Evolutionary conservation across 2,329 filamentous ascomycete genomes (phyloP).

Genomic region (Verticillium zaregamsianum): DNA sequence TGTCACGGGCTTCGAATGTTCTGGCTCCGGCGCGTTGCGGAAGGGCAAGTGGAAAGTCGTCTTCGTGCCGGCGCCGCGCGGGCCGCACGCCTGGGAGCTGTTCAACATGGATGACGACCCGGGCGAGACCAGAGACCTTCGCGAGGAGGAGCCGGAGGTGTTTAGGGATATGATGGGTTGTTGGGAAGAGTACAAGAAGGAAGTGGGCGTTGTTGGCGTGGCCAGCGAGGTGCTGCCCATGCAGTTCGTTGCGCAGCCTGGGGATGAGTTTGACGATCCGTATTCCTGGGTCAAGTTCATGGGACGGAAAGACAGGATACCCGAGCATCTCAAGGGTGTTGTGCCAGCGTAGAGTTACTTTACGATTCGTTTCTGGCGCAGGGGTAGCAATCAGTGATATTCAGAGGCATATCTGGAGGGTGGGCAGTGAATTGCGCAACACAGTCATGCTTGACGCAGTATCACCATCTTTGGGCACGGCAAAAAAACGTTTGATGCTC

Average conservation of each 20-base stretch:
- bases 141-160: slow-evolving; percentile 17
- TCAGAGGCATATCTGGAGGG: no score
- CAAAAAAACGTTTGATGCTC: no score
- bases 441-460: no score
- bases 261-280: slow-evolving; percentile 10
- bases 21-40: slow-evolving; percentile 26
- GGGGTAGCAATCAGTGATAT: no score
- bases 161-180: slow-evolving; percentile 21
- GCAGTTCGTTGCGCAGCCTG: background rate
- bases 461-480: no score
- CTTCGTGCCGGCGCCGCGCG: slow-evolving; percentile 21
- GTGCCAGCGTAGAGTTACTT: background rate
- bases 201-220: slow-evolving; percentile 13
- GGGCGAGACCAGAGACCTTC: slow-evolving; percentile 26
- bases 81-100: slow-evolving; percentile 26
- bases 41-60: slow-evolving; percentile 28
- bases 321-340: background rate
- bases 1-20: slow-evolving; percentile 27
- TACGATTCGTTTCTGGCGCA: no score
- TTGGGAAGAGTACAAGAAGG: slow-evolving; percentile 29
- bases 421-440: no score
- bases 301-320: background rate
- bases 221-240: slow-evolving; percentile 1
- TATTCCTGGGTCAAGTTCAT: slow-evolving; percentile 12
- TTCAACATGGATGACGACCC: slow-evolving; percentile 25